Conservation (phyloP, 768 basidiomycete species). For the Auriculariales sp. region DNA sequence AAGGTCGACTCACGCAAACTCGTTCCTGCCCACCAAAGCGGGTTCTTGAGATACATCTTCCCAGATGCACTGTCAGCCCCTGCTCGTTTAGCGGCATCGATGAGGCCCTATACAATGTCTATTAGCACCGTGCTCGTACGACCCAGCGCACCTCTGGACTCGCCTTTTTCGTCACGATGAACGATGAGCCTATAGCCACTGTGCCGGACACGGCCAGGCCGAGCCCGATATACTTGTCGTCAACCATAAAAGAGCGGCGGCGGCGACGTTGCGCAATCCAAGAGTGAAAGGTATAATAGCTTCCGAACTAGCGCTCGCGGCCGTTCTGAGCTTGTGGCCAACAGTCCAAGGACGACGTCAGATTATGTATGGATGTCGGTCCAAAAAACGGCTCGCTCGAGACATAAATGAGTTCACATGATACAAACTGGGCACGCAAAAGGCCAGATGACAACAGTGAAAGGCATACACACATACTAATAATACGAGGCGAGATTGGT, state of each 20-base stretch:
- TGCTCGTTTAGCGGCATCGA: constrained; percentile 56
- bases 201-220: constrained; percentile 76
- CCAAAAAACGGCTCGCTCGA: too few species aligned
- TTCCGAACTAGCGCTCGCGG: too few species aligned
- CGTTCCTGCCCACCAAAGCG: constrained; percentile 97
- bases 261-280: too few species aligned
- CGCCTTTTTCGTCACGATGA: constrained; percentile 99
- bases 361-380: too few species aligned
- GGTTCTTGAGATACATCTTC: constrained; percentile 74
- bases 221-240: constrained; percentile 94
- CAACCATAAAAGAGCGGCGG: constrained; percentile 41
- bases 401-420: too few species aligned
- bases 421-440: too few species aligned
- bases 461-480: too few species aligned
- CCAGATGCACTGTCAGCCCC: constrained; percentile 51
- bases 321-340: too few species aligned
- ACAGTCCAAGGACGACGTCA: too few species aligned
- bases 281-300: too few species aligned
- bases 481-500: too few species aligned
- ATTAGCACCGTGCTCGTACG: not conserved
- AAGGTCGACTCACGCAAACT: constrained; percentile 52
- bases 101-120: constrained; percentile 52
- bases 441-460: too few species aligned
- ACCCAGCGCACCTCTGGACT: constrained; percentile 10
- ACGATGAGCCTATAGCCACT: constrained; percentile 83